Evolutionary conservation across 1,139 yeast species (phyloP), one percentile per base, ranked within the genome.

Genomic region (Eremothecium sinecaudum): DNA sequence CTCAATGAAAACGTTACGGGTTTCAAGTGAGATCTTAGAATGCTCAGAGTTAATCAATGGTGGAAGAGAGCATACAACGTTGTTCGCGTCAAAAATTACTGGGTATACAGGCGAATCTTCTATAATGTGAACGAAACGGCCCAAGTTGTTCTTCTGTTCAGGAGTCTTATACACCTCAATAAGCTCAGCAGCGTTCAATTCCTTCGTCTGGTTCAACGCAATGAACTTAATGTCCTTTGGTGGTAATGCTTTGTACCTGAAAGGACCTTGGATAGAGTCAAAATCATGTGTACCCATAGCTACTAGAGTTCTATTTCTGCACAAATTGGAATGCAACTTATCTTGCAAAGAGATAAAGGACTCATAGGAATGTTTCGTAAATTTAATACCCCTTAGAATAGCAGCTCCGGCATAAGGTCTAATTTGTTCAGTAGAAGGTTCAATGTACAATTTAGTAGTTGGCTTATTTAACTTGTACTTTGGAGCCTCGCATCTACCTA

Each of bases 211-310:
- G 61, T 87, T 87, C 56, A 92, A 72, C 32, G 98, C 98, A 30
- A 67, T 67, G 50, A 84, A 84, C 44, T 72, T 69, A 58, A 92
- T 74, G 32, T 82, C 87, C 48, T 71, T 65, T 39, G 96, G 96
- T 37, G 75, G 67, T 46, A 82, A 67, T 24, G 90, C 97, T 56
- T 80, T 84, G 66, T 84, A 92, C 37, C 87, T 75, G 66, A 86
- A 83, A 36, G 95, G 95, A 17, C 90, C 84, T 30, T 72, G 61
- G 47, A 90, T 66, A 34, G 81, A 74, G 58, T 83, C 94, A 43
- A 80, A 67, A 63, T 92, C 97, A 58, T 92, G 99, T 39, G 99
- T 92, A 51, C 99, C 99, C 69, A 87, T 86, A 39, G 98, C 97
- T 36, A 90, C 98, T 51, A 92, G 72, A 28, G 95, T 79, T 69